These are phyloP conservation scores for Nannizziopsis arthrosporioides DNA, from an alignment of 2,329 filamentous ascomycete genomes.

Conservation along the genomic window DNA sequence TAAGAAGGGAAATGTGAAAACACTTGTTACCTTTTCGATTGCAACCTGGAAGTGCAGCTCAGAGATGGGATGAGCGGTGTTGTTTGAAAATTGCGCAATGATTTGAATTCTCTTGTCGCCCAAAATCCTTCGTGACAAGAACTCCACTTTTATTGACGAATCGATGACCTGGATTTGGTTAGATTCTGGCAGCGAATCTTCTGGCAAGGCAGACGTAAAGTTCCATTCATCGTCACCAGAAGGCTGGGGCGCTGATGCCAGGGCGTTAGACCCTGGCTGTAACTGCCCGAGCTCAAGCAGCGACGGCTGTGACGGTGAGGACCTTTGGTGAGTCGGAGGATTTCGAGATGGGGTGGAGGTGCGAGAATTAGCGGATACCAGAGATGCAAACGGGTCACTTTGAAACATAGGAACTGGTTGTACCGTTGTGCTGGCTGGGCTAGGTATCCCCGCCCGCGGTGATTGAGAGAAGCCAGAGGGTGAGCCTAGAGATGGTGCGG, in stretches of 20 bases:
- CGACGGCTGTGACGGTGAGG: conserved; percentile 20
- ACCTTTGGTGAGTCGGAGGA: conserved; percentile 17
- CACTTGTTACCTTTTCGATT: conserved; percentile 65
- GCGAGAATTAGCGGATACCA: conserved; percentile 43
- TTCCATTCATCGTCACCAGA: conserved; percentile 82
- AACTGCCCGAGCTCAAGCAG: conserved; percentile 25
- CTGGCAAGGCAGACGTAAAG: conserved; percentile 76
- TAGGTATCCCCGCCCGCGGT: conserved; percentile 39
- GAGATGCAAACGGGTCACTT: conserved; percentile 51
- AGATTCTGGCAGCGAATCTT: conserved; percentile 45
- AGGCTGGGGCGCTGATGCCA: conserved; percentile 27
- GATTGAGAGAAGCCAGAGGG: conserved; percentile 34
- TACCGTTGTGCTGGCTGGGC: conserved; percentile 22
- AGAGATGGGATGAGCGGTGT: conserved; percentile 55
- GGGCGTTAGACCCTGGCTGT: conserved; percentile 17
- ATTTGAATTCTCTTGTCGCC: conserved; percentile 53
- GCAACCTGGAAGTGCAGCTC: conserved; percentile 86
- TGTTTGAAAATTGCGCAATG: conserved; percentile 73
- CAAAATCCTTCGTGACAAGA: conserved; percentile 53
- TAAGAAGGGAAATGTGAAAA: conserved; percentile 6
- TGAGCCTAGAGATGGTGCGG: conserved; percentile 23
- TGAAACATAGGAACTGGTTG: conserved; percentile 29
- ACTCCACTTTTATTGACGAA: conserved; percentile 58
- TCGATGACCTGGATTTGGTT: conserved; percentile 58
- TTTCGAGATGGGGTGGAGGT: conserved; percentile 32